Conservation (phyloP, 495 filamentous ascomycete species). For the Bombardia bombarda region DNA sequence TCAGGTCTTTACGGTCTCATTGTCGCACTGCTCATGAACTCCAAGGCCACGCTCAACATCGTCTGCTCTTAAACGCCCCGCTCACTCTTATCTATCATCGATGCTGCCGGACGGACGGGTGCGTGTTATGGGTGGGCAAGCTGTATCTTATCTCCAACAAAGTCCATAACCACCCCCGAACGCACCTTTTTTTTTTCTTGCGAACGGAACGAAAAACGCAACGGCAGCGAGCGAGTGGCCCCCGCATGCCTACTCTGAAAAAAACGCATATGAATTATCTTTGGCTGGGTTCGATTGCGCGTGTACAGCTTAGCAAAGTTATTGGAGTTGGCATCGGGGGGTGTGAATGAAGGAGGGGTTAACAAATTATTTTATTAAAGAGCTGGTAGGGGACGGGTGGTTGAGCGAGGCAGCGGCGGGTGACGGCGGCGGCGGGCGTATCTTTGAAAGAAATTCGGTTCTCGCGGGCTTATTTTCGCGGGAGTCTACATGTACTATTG, state of each 20-base stretch:
- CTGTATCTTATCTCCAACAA: too few relatives aligned
- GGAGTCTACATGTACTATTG: slow-evolving; percentile 36
- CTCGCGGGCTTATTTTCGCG: slow-evolving; percentile 25
- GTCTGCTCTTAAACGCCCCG: slow-evolving; percentile 27
- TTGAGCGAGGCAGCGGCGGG: neutral
- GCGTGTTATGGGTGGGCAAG: slow-evolving; percentile 16
- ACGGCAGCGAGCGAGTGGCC: too few relatives aligned
- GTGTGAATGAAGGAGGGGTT: neutral
- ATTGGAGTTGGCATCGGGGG: neutral
- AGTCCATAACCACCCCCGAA: too few relatives aligned
- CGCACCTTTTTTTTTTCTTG: too few relatives aligned
- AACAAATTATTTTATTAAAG: neutral
- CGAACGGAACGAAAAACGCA: too few relatives aligned
- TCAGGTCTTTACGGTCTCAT: slow-evolving; percentile 95
- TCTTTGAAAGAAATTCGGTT: slow-evolving; percentile 16
- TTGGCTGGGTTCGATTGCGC: too few relatives aligned
- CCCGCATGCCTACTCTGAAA: too few relatives aligned
- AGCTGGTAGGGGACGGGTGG: too few relatives aligned
- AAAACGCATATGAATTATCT: too few relatives aligned
- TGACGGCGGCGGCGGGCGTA: too few relatives aligned
- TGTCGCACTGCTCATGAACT: slow-evolving; percentile 98
- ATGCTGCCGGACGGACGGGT: slow-evolving; percentile 4
- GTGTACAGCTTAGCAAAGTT: too few relatives aligned
- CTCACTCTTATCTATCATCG: too few relatives aligned
- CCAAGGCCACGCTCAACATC: slow-evolving; percentile 53